Percentiles rank a stretch among this genome's conserved stretches.
These are phyloP conservation scores for Wickerhamiella vanderwaltii DNA, from an alignment of 805 yeast species.

Conservation along the genomic window DNA sequence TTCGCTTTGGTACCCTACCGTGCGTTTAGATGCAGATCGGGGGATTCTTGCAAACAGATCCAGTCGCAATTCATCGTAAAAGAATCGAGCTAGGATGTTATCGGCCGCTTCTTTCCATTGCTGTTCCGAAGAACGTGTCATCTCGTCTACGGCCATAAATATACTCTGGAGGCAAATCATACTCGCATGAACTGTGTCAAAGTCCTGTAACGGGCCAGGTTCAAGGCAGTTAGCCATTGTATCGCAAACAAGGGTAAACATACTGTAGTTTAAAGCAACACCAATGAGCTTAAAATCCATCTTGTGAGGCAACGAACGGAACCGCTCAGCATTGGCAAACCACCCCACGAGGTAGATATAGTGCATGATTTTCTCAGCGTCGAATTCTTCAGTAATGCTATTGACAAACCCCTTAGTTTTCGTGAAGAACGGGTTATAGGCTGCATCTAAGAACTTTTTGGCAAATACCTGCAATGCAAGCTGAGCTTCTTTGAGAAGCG, in stretches of 20 bases:
- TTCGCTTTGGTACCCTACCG: constrained; percentile 48
- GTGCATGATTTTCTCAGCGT: constrained; percentile 27
- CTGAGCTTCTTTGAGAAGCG: constrained; percentile 22
- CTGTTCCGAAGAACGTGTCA: constrained; percentile 32
- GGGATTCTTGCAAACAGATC: constrained; percentile 49
- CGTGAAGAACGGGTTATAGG: constrained; percentile 55
- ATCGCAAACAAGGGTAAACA: constrained; percentile 41
- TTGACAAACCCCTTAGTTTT: constrained; percentile 39
- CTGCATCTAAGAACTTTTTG: constrained; percentile 53
- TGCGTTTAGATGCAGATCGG: constrained; percentile 47
- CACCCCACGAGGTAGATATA: constrained; percentile 56
- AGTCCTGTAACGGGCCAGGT: constrained; percentile 29
- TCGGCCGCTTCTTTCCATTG: constrained; percentile 43
- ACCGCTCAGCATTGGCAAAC: constrained; percentile 59
- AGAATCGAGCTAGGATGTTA: constrained; percentile 54
- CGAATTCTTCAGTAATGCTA: constrained; percentile 29
- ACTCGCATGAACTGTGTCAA: constrained; percentile 56
- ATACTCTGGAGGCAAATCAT: constrained; percentile 57
- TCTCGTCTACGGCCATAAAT: constrained; percentile 34
- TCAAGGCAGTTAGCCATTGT: constrained; percentile 30
- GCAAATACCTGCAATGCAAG: constrained; percentile 35
- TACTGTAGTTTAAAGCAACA: constrained; percentile 44
- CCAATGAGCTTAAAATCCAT: constrained; percentile 28
- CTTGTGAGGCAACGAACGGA: constrained; percentile 17
- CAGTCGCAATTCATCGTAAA: constrained; percentile 50